A percentile compares a stretch with the other conserved stretches of the same genome.
Evolutionary conservation across 2,329 filamentous ascomycete species (phyloP).

Genomic region (Penicillium concentricum): DNA sequence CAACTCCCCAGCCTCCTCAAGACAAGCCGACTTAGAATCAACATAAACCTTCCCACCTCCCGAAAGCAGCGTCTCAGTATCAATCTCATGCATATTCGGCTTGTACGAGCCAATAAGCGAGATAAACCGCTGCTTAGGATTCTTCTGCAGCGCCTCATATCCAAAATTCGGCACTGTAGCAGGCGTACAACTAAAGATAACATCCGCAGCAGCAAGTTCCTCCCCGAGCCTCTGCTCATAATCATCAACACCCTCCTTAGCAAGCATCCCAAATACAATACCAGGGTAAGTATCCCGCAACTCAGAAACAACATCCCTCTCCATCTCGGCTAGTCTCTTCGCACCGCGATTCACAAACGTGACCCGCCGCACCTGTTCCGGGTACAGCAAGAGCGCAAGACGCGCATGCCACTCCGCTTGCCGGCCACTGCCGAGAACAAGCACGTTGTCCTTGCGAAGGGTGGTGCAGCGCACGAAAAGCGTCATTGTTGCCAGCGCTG

Average conservation of each 20-base stretch:
- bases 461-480: constrained; percentile 53
- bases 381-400: constrained; percentile 50
- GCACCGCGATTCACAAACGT: constrained; percentile 72
- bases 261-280: constrained; percentile 34
- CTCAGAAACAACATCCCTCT: constrained; percentile 29
- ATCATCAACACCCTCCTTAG: constrained; percentile 64
- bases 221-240: constrained; percentile 31
- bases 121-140: constrained; percentile 45
- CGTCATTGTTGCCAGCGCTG: constrained; percentile 68
- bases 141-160: constrained; percentile 35
- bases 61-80: constrained; percentile 44
- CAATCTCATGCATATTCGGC: constrained; percentile 54
- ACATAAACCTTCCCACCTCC: constrained; percentile 69
- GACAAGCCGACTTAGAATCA: constrained; percentile 52
- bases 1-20: constrained; percentile 50
- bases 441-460: constrained; percentile 33
- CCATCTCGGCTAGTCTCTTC: constrained; percentile 57
- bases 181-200: constrained; percentile 53
- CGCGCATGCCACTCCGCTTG: constrained; percentile 53
- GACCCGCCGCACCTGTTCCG: constrained; percentile 56
- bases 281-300: constrained; percentile 39
- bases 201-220: constrained; percentile 38
- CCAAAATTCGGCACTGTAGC: constrained; percentile 46
- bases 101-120: constrained; percentile 56
- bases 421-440: constrained; percentile 51